A percentile compares a stretch with the other conserved stretches of the same genome.
These are phyloP conservation scores for Epichloe brachyelytri DNA, from an alignment of 2,329 filamentous ascomycete genomes.

Conservation along the genomic window DNA sequence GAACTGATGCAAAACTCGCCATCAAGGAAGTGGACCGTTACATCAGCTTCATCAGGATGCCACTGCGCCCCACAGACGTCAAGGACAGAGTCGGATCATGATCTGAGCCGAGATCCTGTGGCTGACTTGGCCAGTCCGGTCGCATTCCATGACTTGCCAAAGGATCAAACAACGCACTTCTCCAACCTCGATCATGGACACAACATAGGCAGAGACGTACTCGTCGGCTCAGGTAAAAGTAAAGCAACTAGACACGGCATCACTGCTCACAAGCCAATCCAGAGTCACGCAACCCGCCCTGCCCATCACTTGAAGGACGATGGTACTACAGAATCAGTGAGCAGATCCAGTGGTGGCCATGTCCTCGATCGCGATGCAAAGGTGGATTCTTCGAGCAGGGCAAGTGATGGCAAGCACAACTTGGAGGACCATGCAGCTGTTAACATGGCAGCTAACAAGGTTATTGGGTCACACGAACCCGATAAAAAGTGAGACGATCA, in stretches of 20 bases:
- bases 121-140: not conserved
- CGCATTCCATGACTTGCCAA: conserved; percentile 1
- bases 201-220: conserved; percentile 2
- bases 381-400: not conserved
- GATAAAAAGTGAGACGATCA: not conserved
- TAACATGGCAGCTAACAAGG: not conserved
- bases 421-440: not conserved
- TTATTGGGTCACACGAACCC: not conserved
- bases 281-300: not conserved
- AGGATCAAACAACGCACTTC: not conserved
- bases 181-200: not conserved
- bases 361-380: conserved; percentile 1
- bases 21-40: not conserved
- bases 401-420: not conserved
- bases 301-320: conserved; percentile 6
- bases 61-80: not conserved
- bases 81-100: conserved; percentile 2
- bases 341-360: not conserved
- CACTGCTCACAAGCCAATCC: not conserved
- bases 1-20: conserved; percentile 2
- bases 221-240: not conserved
- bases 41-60: conserved; percentile 7
- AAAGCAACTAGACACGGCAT: conserved; percentile 3
- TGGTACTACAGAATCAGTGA: not conserved
- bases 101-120: conserved; percentile 4